phyloP scores from a whole-genome alignment of 768 basidiomycete species.

The Panellus pusillus region DNA sequence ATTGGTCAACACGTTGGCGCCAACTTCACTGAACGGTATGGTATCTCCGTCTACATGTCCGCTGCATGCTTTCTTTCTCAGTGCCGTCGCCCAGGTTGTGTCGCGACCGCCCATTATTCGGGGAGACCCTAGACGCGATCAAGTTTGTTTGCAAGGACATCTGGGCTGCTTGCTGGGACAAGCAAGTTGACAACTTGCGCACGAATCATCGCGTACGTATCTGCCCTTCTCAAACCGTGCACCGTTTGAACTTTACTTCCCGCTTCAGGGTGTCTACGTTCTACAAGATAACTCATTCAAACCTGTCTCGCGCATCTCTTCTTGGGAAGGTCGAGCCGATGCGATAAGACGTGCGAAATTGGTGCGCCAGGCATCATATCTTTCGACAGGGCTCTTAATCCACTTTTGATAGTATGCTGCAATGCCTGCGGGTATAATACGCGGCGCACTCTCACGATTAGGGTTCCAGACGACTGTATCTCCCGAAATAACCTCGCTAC shows the following conservation, averaged over 20 bases:
- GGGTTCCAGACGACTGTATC: slow-evolving; percentile 75
- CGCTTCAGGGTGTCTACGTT: slow-evolving; percentile 81
- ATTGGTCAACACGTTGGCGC: slow-evolving; percentile 88
- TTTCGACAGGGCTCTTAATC: neutral
- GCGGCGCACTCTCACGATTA: slow-evolving; percentile 76
- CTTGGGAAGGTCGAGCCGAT: slow-evolving; percentile 74
- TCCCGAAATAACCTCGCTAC: slow-evolving; percentile 77
- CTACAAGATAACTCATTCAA: slow-evolving; percentile 91
- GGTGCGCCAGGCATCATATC: slow-evolving; percentile 41
- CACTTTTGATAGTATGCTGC: slow-evolving; percentile 62
- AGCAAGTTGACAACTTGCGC: slow-evolving; percentile 92
- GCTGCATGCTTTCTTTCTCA: neutral
- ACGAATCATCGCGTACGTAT: slow-evolving; percentile 85
- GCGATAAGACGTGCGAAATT: slow-evolving; percentile 69
- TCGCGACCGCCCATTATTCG: slow-evolving; percentile 70
- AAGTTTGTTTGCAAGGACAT: slow-evolving; percentile 97
- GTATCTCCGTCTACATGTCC: slow-evolving; percentile 2
- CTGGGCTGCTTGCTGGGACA: slow-evolving; percentile 91
- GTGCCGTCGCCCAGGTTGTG: slow-evolving; percentile 54
- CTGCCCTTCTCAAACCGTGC: neutral
- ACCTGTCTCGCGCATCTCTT: slow-evolving; percentile 78
- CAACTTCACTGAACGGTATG: slow-evolving; percentile 82
- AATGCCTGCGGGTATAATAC: slow-evolving; percentile 81
- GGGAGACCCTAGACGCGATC: slow-evolving; percentile 85
- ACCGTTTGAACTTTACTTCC: neutral